phyloP scores from a whole-genome alignment of 495 filamentous ascomycete genomes.

The Tuber magnatum region DNA sequence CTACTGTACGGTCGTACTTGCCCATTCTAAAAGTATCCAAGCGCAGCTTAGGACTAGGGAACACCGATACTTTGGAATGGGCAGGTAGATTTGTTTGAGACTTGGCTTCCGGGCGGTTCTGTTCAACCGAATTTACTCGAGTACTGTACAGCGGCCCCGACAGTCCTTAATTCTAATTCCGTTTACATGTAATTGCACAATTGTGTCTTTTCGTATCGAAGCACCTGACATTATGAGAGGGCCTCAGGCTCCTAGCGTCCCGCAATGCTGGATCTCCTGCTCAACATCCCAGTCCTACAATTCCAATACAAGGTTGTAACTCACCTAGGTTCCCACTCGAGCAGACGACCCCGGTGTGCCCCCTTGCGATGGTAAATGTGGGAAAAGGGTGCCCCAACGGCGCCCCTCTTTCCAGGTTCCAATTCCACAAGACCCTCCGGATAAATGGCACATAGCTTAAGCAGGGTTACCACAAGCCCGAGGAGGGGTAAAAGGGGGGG shows the following conservation, averaged over 20 bases:
- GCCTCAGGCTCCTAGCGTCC: not conserved
- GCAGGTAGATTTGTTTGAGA: not conserved
- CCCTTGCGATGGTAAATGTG: not conserved
- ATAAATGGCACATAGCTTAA: not conserved
- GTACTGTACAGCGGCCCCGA: not conserved
- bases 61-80: not conserved
- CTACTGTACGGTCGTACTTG: not conserved
- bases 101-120: not conserved
- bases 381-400: not conserved
- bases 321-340: not conserved
- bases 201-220: not conserved
- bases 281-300: not conserved
- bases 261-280: not conserved
- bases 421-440: not conserved
- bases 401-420: not conserved
- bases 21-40: not conserved
- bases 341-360: not conserved
- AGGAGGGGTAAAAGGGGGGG: not conserved
- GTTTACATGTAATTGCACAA: not conserved
- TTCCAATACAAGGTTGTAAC: not conserved
- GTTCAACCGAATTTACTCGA: not conserved
- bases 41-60: no score
- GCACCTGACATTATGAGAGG: not conserved
- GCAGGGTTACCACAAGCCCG: not conserved
- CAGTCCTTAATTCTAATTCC: not conserved